Evolutionary conservation across 306 rosid genomes (phyloP), one percentile per base, ranked within the genome.

Genomic region (Trifolium subterraneum): DNA sequence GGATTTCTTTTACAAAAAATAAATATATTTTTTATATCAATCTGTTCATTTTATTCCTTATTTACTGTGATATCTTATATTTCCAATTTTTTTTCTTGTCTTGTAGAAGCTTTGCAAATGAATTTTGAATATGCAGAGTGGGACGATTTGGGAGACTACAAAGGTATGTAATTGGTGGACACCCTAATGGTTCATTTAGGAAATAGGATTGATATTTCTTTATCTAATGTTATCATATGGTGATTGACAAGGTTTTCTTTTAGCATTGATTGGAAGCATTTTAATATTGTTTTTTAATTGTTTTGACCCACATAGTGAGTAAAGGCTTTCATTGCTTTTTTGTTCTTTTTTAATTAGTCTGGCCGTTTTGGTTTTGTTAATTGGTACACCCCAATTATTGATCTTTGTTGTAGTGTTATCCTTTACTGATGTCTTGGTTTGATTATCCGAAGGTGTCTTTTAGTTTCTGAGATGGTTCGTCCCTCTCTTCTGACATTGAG

Each of bases 71-170:
- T 69, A 82, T 79, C 64, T 80, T 64, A 61, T 36, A 52, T 68
- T 78, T 47, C 31, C 56, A 22, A 15, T 9, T 66, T 80, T 69
- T 71, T n/a, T 44, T 36, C 29, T 73, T 56, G 42, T 81, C 79
- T 69, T 82, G 88, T 87, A 95, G 99, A 90, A 77, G 93, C 87
- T 70, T 68, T 95, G 87, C 96, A 86, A 74, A 79, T 84, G 85
- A 85, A 84, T 52, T 87, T 86, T 82, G 99, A 86, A 47, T 74
- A 54, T 74, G 84, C 73, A n/a, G 81, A 72, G 75, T 73, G 80
- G 85, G 92, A 86, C 63, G 87, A 63, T 23, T 74, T 79, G 72
- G 86, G 68, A 73, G 88, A 66, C 82, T 76, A 59, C 41, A 87
- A 89, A 85, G 98, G 97, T 92, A 86, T 25, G 38, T 44, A 66